Evolutionary conservation across 225 moss, liverwort and hornwort genomes (phyloP), one percentile per base, ranked within the genome.

Genomic region (Polytrichum commune): DNA sequence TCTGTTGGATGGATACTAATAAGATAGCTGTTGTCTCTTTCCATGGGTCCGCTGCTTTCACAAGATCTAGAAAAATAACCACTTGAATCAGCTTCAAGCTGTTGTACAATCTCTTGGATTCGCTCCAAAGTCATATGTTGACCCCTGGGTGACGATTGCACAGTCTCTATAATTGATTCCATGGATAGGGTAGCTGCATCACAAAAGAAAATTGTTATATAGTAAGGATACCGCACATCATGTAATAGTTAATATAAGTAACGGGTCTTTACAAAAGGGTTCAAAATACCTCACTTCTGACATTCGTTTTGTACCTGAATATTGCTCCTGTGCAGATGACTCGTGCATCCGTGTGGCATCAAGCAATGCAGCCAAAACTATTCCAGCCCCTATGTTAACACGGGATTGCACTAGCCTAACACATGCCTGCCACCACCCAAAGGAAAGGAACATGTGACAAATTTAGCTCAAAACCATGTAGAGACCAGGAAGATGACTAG

Each of bases 41-140:
- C 87, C 29, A 54, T 69, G 69, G 62, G 75, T 68, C 62, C 69
- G 30, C 81, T 79, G 18, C 75, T 81, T 62, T 90, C 93, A 63
- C 91, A 93, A 78, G 79, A 64, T 75, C 89, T 84, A 53, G 82
- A 88, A 55, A 94, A 81, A 69, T 86, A 94, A 54, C 97, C 92
- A 60, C 88, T 65, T 18, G 90, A 83, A 79, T 92, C 93, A 65
- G 90, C 87, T 23, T 93, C 86, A 82, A 97, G 83, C 64, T 89
- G 92, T 62, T 89, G 88, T 74, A 97, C 80, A 27, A 86, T 82
- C 67, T 89, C 94, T 65, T 92, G 92, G 73, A 97, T 87, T 38
- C 91, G 90, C 72, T 97, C 97, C 76, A 92, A 70, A 20, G 91
- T 89, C 91, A 94, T 85, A 25, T 82, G 86, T 53, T 90, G 89